Base-by-base conservation (phyloP, 306 rosid genomes). In the Lablab purpureus region DNA sequence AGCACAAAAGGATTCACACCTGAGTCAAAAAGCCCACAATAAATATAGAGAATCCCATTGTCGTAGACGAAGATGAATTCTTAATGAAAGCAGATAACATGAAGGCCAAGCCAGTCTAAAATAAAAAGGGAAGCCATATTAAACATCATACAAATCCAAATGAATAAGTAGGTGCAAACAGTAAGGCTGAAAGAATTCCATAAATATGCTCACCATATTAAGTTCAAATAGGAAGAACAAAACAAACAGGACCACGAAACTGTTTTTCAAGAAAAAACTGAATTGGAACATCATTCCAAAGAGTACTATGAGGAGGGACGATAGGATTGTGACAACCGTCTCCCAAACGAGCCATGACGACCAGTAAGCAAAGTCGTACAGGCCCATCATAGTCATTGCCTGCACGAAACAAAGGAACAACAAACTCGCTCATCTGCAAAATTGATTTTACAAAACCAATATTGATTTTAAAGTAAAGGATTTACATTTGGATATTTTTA, bases 301-400 rank as follows among this genome's bases (percentile, higher is more conserved):
- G 74, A 92, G 89, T 86, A 94, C 91, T 68, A 90, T 58, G 63
- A 94, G 88, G 55, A 94, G 84, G 37, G 99, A 86, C n/a, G 97
- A 87, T 75, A 94, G 7, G 18, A 94, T 59, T 7, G 88, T 76
- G 34, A 88, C 77, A 67, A 88, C 55, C 56, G 92, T 87, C 74
- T 94, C 99, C 99, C 97, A 94, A 25, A 90, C 68, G 74, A 94
- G 87, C 97, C 97, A 94, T 49, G 99, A 92, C 51, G 91, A 73
- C 97, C 99, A 94, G 83, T 94, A 94, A 25, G 97, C 97, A 67
- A 90, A 82, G 79, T 94, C 99, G 23, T 86, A 94, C 55, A 94
- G 93, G 67, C 99, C 99, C 97, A 94, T 94, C 90, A 94, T 88
- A 14, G 77, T 74, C 99, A 94, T 94, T 73, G 97, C 91, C 99